These are phyloP conservation scores for Diaporthe citriasiana DNA, from an alignment of 2,329 filamentous ascomycete species.

Conservation along the genomic window DNA sequence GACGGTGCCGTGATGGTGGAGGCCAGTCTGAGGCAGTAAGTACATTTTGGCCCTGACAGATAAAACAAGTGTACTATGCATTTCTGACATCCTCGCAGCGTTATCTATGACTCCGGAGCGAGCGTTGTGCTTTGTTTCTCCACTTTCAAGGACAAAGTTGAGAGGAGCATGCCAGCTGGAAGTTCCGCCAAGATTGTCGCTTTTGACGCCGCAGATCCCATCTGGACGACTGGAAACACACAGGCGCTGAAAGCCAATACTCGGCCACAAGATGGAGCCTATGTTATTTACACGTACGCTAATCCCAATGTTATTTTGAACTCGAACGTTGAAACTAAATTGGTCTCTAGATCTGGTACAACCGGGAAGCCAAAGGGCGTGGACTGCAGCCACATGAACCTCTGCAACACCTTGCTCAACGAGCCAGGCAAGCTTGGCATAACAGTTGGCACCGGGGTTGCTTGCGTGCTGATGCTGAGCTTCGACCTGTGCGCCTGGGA, in stretches of 20 bases:
- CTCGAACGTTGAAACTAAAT: not conserved
- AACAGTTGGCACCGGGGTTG: conserved; percentile 63
- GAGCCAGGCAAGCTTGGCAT: conserved; percentile 67
- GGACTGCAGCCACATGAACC: conserved; percentile 68
- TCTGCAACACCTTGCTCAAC: conserved; percentile 66
- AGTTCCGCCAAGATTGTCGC: conserved; percentile 14
- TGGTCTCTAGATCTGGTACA: conserved; percentile 59
- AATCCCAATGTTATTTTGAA: too few species aligned
- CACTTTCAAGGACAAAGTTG: conserved; percentile 32
- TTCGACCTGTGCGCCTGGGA: conserved; percentile 77
- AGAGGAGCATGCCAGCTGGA: conserved; percentile 31
- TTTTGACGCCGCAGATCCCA: conserved; percentile 32
- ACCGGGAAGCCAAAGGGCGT: conserved; percentile 72
- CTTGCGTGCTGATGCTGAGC: conserved; percentile 69
- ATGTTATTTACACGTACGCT: conserved; percentile 64
- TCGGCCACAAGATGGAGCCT: conserved; percentile 56
- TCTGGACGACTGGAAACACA: conserved; percentile 40
- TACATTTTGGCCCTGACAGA: conserved; percentile 56
- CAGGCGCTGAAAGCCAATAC: conserved; percentile 47
- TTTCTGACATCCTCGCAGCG: conserved; percentile 18
- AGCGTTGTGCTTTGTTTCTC: conserved; percentile 28
- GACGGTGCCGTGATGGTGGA: conserved; percentile 68
- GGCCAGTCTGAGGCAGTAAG: conserved; percentile 64
- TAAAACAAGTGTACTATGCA: conserved; percentile 44
- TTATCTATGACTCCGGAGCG: conserved; percentile 35